phyloP scores from a whole-genome alignment of 345 rosid genomes.

The Dovyalis caffra region DNA sequence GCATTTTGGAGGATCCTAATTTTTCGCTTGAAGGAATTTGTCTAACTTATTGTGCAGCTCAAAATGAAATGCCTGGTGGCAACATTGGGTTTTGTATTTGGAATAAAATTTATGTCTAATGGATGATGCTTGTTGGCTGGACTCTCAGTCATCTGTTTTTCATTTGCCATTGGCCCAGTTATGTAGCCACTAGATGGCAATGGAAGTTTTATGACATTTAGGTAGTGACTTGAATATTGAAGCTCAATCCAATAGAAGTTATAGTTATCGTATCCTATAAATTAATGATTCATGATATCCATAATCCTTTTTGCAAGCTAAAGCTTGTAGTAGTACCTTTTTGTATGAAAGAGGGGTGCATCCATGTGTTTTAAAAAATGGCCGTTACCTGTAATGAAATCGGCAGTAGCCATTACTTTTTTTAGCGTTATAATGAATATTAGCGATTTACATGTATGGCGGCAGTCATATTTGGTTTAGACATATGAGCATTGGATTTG shows the following conservation, averaged over 20 bases:
- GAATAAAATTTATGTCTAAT: background rate
- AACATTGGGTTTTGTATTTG: background rate
- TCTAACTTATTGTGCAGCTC: slow-evolving; percentile 10
- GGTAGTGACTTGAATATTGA: background rate
- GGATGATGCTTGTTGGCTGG: background rate
- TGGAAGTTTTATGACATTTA: background rate
- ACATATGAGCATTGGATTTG: no score
- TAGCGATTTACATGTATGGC: no score
- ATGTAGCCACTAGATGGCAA: background rate
- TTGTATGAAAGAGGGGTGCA: no score
- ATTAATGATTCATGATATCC: no score
- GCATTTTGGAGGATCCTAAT: slow-evolving; percentile 7
- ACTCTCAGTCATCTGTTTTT: background rate
- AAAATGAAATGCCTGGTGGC: slow-evolving; percentile 9
- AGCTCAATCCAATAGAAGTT: background rate
- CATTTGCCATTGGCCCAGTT: background rate
- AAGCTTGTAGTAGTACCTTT: no score
- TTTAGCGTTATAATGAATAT: no score
- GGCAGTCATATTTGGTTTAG: no score
- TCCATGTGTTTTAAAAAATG: no score
- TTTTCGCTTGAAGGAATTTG: background rate
- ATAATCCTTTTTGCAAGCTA: no score
- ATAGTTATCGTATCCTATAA: background rate
- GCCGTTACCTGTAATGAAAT: no score
- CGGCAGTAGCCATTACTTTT: no score